Evolutionary conservation across 169 alveolate species (phyloP), one percentile per base, ranked within the genome.

Genomic region (Condylostoma magnum): DNA sequence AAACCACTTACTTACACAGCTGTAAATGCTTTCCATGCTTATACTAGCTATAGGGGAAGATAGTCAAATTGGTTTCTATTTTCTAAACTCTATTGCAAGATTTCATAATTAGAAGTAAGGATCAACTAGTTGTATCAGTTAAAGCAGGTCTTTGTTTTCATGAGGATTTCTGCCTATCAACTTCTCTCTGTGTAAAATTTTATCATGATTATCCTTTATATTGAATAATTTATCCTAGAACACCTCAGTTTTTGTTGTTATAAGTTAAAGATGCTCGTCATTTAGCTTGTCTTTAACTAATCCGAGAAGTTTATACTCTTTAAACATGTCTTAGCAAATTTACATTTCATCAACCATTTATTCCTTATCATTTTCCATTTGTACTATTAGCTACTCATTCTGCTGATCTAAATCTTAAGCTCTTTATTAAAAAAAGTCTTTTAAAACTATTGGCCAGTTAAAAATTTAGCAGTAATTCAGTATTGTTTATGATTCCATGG

Each of bases 51-150:
- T 55, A 2, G 44, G 22, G 15, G 68, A 27, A 2, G n/a, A n/a
- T 30, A 55, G 27, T 4, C 68, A 55, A 1, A 15, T 1, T 10
- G 68, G 68, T 1, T 30, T 8, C 10, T 28, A 15, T 15, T 22
- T 20, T 27, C 34, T 55, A 55, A 22, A 55, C 1, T 55, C 68
- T 2, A n/a, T 55, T 12, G 48, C 68, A 6, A 55, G 53, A n/a
- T 55, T 55, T 25, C 68, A 55, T 27, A 55, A 12, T 22, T 55
- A 41, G 34, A 55, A 55, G 34, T 22, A 55, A 22, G 68, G 68
- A n/a, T 55, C 68, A 27, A 47, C 68, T 15, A 22, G 27, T 20
- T 55, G 50, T 12, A 55, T 55, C 27, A 55, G 68, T 2, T 31
- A 30, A 55, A 2, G 27, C 48, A 55, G 20, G 10, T 55, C 68